Conservation (phyloP, 495 filamentous ascomycete genomes). For the Aspergillus funiculosus region DNA sequence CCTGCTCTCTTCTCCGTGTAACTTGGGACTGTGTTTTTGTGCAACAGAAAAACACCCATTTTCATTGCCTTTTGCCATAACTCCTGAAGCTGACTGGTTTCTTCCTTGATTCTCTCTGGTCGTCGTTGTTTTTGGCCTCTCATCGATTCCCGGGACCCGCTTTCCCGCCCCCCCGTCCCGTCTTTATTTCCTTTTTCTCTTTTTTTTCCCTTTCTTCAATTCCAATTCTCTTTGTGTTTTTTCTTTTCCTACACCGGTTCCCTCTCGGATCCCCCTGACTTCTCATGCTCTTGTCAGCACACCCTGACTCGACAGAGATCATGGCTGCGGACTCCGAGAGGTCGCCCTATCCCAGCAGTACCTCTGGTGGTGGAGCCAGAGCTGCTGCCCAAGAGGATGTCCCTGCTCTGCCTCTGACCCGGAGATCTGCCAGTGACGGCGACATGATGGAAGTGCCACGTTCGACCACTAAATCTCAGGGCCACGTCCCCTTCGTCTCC, state of each 20-base stretch:
- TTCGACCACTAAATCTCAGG: conserved; percentile 28
- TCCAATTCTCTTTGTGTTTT: too few species aligned
- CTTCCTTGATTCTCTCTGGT: conserved; percentile 5
- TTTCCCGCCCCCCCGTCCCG: conserved; percentile 26
- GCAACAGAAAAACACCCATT: conserved; percentile 20
- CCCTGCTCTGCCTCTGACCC: conserved; percentile 21
- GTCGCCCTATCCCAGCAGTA: conserved; percentile 36
- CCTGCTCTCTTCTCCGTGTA: conserved; percentile 32
- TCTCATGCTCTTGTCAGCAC: conserved; percentile 32
- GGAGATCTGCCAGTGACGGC: conserved; percentile 28
- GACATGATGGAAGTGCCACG: conserved; percentile 33
- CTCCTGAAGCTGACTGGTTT: too few species aligned
- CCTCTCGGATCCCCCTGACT: conserved; percentile 41
- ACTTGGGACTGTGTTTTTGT: conserved; percentile 38
- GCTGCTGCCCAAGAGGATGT: conserved; percentile 28
- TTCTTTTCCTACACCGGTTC: conserved; percentile 27
- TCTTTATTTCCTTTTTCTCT: conserved; percentile 19
- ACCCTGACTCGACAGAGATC: conserved; percentile 30
- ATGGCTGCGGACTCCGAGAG: conserved; percentile 45
- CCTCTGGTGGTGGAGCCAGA: conserved; percentile 32
- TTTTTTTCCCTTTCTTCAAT: conserved; percentile 14
- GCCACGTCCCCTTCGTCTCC: conserved; percentile 25
- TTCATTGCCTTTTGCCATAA: conserved; percentile 10
- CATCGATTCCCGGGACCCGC: conserved; percentile 14
- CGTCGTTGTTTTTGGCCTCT: conserved; percentile 9